phyloP scores from a whole-genome alignment of 169 alveolate genomes.

The Plasmodium sp. region DNA sequence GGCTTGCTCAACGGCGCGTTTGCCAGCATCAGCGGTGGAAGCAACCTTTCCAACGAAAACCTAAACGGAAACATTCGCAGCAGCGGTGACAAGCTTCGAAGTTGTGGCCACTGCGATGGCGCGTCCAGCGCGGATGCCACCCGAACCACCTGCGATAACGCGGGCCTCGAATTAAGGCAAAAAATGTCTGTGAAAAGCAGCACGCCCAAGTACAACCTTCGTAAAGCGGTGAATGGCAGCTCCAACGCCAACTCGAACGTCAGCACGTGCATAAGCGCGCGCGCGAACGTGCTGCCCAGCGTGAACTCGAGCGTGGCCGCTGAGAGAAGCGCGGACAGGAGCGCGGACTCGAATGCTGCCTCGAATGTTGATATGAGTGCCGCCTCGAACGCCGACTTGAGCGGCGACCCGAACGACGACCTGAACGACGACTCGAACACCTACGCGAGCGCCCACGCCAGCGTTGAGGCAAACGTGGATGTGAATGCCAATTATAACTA shows the following conservation, averaged over 20 bases:
- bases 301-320: not conserved
- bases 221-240: not conserved
- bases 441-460: not conserved
- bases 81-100: not conserved
- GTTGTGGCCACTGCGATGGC: not conserved
- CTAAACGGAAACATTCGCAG: not conserved
- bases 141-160: not conserved
- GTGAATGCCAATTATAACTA: not conserved
- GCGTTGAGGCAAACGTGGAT: not conserved
- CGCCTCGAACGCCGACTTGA: not conserved
- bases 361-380: not conserved
- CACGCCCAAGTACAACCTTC: not conserved
- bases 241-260: not conserved
- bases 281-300: not conserved
- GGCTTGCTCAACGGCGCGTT: not conserved
- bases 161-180: not conserved
- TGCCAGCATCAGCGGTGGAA: not conserved
- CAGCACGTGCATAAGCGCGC: not conserved
- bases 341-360: not conserved
- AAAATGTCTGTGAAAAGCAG: not conserved
- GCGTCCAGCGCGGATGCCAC: not conserved
- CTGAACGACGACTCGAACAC: not conserved
- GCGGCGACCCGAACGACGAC: not conserved
- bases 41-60: not conserved
- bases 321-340: not conserved